These are phyloP conservation scores for Clonostachys chloroleuca DNA, from an alignment of 2,329 filamentous ascomycete genomes.

Conservation along the genomic window DNA sequence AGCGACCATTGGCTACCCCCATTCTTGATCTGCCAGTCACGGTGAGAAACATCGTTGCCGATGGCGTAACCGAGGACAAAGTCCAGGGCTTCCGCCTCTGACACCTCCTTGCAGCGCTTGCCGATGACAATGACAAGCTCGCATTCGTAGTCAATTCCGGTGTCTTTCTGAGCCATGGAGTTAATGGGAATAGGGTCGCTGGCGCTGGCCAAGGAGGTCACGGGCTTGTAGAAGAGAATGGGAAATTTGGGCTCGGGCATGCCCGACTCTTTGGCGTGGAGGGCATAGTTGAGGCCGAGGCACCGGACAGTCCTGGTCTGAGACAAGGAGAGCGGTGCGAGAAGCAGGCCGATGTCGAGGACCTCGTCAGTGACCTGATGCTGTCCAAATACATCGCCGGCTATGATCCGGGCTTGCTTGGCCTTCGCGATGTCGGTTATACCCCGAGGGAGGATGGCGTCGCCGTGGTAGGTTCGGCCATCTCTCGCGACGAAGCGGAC, in stretches of 20 bases:
- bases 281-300: conserved; percentile 67
- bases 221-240: conserved; percentile 62
- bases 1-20: conserved; percentile 68
- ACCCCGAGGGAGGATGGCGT: conserved; percentile 63
- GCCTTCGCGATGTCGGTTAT: conserved; percentile 56
- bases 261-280: conserved; percentile 66
- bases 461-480: conserved; percentile 67
- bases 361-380: conserved; percentile 60
- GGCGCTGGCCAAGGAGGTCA: conserved; percentile 61
- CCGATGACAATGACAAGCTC: conserved; percentile 73
- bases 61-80: conserved; percentile 72
- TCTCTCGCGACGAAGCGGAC: conserved; percentile 71
- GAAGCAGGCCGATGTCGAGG: conserved; percentile 49
- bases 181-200: conserved; percentile 63
- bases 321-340: conserved; percentile 58
- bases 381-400: conserved; percentile 61
- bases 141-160: conserved; percentile 75
- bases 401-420: conserved; percentile 56
- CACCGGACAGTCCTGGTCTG: conserved; percentile 65
- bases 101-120: conserved; percentile 59
- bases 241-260: conserved; percentile 68
- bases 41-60: conserved; percentile 77
- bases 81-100: conserved; percentile 60
- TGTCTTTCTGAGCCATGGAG: conserved; percentile 56
- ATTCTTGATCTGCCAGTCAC: conserved; percentile 68